phyloP scores from a whole-genome alignment of 192 early-diverging fungal genomes.

The Pilobolus umbonatus region DNA sequence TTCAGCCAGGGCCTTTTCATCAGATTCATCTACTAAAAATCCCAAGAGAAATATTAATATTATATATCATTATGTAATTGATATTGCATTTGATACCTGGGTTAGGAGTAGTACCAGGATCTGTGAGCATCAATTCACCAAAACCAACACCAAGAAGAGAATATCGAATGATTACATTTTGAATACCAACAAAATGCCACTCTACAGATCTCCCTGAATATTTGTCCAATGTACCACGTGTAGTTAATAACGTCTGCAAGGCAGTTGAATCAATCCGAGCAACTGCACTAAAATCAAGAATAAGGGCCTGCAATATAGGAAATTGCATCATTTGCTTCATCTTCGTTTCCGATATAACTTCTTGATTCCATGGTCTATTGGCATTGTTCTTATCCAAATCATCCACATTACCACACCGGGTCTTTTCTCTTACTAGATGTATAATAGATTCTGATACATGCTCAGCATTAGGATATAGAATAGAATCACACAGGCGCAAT shows the following conservation, averaged over 20 bases:
- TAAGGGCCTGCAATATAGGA: slow-evolving; percentile 60
- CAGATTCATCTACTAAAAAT: too few relatives aligned
- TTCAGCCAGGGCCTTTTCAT: too few relatives aligned
- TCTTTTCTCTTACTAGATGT: slow-evolving; percentile 19
- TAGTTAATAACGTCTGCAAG: slow-evolving; percentile 68
- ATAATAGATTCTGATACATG: slow-evolving; percentile 51
- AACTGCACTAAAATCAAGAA: slow-evolving; percentile 81
- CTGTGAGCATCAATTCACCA: too few relatives aligned
- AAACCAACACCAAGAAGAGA: slow-evolving; percentile 11
- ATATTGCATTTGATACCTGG: too few relatives aligned
- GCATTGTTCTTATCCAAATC: slow-evolving; percentile 10
- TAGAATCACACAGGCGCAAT: slow-evolving; percentile 59
- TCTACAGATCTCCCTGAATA: slow-evolving; percentile 21
- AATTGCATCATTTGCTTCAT: slow-evolving; percentile 12
- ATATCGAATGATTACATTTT: slow-evolving; percentile 9
- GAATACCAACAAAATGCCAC: slow-evolving; percentile 25
- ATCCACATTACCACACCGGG: slow-evolving; percentile 17
- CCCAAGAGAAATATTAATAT: too few relatives aligned
- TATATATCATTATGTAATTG: too few relatives aligned
- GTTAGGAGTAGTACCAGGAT: too few relatives aligned
- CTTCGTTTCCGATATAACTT: not conserved
- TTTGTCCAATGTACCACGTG: slow-evolving; percentile 8
- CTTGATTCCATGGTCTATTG: slow-evolving; percentile 14
- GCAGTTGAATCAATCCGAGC: slow-evolving; percentile 77
- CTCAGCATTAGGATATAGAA: slow-evolving; percentile 68